These are phyloP conservation scores for Cicer bijugum DNA, from an alignment of 306 rosid species.

Conservation along the genomic window DNA sequence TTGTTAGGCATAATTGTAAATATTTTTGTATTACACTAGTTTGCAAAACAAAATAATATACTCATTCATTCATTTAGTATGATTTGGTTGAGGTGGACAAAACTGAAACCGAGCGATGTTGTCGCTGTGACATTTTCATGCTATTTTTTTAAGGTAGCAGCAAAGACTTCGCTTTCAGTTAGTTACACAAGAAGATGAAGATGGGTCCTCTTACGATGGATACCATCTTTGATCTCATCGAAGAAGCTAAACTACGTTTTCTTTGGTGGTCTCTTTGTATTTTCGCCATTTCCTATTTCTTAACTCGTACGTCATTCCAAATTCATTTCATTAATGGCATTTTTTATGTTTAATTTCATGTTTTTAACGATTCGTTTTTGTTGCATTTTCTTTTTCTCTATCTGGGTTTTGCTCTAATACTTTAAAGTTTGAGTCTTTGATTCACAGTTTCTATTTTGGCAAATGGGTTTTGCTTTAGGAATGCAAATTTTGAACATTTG, in stretches of 20 bases:
- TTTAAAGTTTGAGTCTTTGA: conserved; percentile 7
- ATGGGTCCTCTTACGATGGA: conserved; percentile 56
- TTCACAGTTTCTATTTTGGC: background rate
- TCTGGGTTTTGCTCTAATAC: conserved; percentile 25
- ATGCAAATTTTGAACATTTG: background rate
- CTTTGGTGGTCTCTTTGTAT: conserved; percentile 94
- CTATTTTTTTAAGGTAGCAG: conserved; percentile 41
- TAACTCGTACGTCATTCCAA: conserved; percentile 72
- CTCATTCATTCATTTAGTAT: background rate
- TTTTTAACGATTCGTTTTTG: conserved; percentile 14
- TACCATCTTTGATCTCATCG: conserved; percentile 78
- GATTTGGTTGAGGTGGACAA: conserved; percentile 40
- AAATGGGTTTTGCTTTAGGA: conserved; percentile 22
- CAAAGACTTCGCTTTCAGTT: conserved; percentile 41
- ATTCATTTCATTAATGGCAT: conserved; percentile 21
- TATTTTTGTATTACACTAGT: background rate
- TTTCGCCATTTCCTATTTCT: conserved; percentile 80
- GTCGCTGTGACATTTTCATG: conserved; percentile 38
- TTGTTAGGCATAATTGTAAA: too few species aligned
- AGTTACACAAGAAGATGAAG: conserved; percentile 39
- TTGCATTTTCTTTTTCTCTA: conserved; percentile 11
- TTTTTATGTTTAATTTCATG: conserved; percentile 17
- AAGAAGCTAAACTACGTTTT: conserved; percentile 82
- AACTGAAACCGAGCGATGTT: conserved; percentile 46
- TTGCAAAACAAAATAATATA: background rate